Base-by-base conservation (phyloP, 768 basidiomycete species). In the Termitomyces bulborhizus region DNA sequence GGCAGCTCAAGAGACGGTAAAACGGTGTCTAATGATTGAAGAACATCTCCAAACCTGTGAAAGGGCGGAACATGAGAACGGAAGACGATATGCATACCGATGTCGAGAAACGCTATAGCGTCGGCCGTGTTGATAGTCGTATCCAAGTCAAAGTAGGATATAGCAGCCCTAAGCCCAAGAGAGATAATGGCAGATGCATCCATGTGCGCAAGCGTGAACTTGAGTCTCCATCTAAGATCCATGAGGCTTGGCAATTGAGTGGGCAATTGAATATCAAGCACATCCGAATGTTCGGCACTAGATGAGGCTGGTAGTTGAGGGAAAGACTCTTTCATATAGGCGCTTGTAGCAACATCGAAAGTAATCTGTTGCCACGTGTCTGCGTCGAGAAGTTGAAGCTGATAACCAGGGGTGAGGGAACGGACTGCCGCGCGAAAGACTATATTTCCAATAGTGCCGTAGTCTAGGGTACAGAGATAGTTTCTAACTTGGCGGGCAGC, bases 381-480 rank as follows among this genome's bases (percentile, higher is more conserved):
- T 12, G 56, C 4, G 13, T 57, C 51, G 26, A 57, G 39, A 8
- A 57, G 34, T 4, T 18, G 43, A 41, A 34, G 26, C 36, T 39
- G 31, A 27, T 48, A 37, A 29, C 56, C 51, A 27, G 56, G 51
- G 4, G 57, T 57, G 41, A 57, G 47, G 8, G 51, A 42, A 16
- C 57, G 57, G 21, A 57, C 57, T 15, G 41, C 57, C n/a, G n/a
- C n/a, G 41, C 52, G 57, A n/a, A 57, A 29, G 16, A 39, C 42
- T 16, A 54, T 48, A 43, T 57, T 57, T 24, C 39, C 39, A 18
- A 57, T 37, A 32, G 57, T 44, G 13, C 34, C 36, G 27, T 44
- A n/a, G n/a, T n/a, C n/a, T n/a, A n/a, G n/a, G n/a, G n/a, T n/a
- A n/a, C n/a, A 41, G 8, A 56, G 49, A 16, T 39, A 46, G 4